Conservation (phyloP, 345 rosid genomes). For the Salix caprea region DNA sequence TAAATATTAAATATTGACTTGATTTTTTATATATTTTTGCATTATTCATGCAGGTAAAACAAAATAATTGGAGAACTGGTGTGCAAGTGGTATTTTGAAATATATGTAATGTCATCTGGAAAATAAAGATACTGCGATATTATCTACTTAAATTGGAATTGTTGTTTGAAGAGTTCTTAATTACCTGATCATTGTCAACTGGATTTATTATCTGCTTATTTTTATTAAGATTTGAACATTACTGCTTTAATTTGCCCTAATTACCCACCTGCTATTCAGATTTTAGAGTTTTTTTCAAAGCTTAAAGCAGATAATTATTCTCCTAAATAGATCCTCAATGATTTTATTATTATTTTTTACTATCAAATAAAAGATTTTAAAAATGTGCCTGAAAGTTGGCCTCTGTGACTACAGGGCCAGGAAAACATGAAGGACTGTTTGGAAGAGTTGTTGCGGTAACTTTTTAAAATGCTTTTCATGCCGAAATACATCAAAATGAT, state of each 20-base stretch:
- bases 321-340: too few relatives aligned
- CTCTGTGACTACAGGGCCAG: not conserved
- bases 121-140: not conserved
- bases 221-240: not conserved
- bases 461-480: too few relatives aligned
- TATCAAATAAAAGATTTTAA: too few relatives aligned
- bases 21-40: not conserved
- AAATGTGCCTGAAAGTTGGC: too few relatives aligned
- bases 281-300: too few relatives aligned
- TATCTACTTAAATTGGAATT: not conserved
- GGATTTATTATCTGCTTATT: not conserved
- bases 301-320: too few relatives aligned
- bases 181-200: not conserved
- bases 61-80: not conserved
- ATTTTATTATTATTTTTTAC: too few relatives aligned
- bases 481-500: too few relatives aligned
- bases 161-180: not conserved
- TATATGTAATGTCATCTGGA: not conserved
- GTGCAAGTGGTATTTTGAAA: not conserved
- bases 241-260: not conserved
- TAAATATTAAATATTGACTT: not conserved
- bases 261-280: not conserved
- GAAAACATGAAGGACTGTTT: not conserved
- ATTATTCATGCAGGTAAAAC: constrained; percentile 17
- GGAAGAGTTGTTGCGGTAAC: too few relatives aligned